Percentiles rank a stretch among this genome's conserved stretches.
Conservation (phyloP, 2,329 filamentous ascomycete genomes). For the Calonectria henricotiae region DNA sequence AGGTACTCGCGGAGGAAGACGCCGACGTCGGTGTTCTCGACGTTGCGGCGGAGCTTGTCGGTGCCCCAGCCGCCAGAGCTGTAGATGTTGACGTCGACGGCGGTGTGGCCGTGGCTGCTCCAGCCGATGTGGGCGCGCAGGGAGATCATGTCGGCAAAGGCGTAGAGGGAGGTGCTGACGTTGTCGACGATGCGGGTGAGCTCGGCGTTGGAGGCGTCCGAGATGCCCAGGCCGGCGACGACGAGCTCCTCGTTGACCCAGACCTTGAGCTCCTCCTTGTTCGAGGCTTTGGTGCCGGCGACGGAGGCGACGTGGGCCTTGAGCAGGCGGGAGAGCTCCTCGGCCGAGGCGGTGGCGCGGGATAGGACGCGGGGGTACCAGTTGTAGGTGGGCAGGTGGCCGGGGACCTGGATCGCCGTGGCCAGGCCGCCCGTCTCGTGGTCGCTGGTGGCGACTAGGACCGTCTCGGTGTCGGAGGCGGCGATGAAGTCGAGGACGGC, state of each 20-base stretch:
- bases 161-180: slow-evolving; percentile 69
- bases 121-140: slow-evolving; percentile 92
- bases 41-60: slow-evolving; percentile 82
- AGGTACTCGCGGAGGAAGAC: slow-evolving; percentile 86
- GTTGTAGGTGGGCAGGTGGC: slow-evolving; percentile 71
- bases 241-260: slow-evolving; percentile 82
- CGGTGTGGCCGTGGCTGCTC: slow-evolving; percentile 94
- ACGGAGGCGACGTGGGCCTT: slow-evolving; percentile 69
- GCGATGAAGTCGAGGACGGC: slow-evolving; percentile 89
- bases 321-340: slow-evolving; percentile 78
- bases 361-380: slow-evolving; percentile 90
- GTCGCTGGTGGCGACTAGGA: slow-evolving; percentile 93
- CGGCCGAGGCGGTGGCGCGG: slow-evolving; percentile 82
- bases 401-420: slow-evolving; percentile 78
- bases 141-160: slow-evolving; percentile 89
- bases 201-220: slow-evolving; percentile 81
- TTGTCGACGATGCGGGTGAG: slow-evolving; percentile 76
- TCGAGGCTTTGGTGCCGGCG: slow-evolving; percentile 54
- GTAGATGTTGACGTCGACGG: slow-evolving; percentile 97
- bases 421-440: slow-evolving; percentile 96
- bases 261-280: slow-evolving; percentile 64
- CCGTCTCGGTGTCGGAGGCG: slow-evolving; percentile 79
- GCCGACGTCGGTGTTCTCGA: slow-evolving; percentile 96
- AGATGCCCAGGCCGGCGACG: slow-evolving; percentile 81
- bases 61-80: slow-evolving; percentile 79